Conservation (phyloP, 257 asterid species). For the Solanum okadae region DNA sequence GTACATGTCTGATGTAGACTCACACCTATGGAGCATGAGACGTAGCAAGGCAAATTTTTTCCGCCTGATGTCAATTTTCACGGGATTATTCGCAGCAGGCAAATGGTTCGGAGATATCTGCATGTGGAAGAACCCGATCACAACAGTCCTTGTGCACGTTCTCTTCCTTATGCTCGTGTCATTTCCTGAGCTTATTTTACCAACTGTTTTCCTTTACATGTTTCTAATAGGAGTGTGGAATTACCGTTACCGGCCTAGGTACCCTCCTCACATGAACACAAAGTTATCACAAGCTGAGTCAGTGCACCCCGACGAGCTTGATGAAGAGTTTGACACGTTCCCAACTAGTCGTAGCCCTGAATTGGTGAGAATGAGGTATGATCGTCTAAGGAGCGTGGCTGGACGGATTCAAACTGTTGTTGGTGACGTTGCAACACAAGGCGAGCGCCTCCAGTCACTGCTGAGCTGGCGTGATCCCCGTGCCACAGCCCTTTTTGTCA, state of each 20-base stretch:
- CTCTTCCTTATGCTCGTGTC: slow-evolving; percentile 70
- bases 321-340: slow-evolving; percentile 75
- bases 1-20: slow-evolving; percentile 82
- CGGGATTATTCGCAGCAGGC: slow-evolving; percentile 61
- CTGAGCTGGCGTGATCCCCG: slow-evolving; percentile 93
- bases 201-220: slow-evolving; percentile 81
- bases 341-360: slow-evolving; percentile 75
- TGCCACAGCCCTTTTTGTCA: slow-evolving; percentile 71
- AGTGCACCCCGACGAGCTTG: slow-evolving; percentile 71
- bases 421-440: slow-evolving; percentile 86
- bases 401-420: slow-evolving; percentile 81
- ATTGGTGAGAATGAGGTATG: slow-evolving; percentile 72
- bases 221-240: slow-evolving; percentile 86
- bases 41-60: slow-evolving; percentile 88
- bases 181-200: slow-evolving; percentile 75
- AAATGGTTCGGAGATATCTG: slow-evolving; percentile 74
- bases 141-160: slow-evolving; percentile 69
- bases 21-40: slow-evolving; percentile 95
- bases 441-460: slow-evolving; percentile 60
- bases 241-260: slow-evolving; percentile 67
- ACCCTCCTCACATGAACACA: slow-evolving; percentile 95
- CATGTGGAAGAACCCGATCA: slow-evolving; percentile 85
- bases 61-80: slow-evolving; percentile 70
- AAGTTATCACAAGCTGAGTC: slow-evolving; percentile 79
- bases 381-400: slow-evolving; percentile 75